Evolutionary conservation across 2,329 filamentous ascomycete species (phyloP).

Genomic region (Penicillium palitans): DNA sequence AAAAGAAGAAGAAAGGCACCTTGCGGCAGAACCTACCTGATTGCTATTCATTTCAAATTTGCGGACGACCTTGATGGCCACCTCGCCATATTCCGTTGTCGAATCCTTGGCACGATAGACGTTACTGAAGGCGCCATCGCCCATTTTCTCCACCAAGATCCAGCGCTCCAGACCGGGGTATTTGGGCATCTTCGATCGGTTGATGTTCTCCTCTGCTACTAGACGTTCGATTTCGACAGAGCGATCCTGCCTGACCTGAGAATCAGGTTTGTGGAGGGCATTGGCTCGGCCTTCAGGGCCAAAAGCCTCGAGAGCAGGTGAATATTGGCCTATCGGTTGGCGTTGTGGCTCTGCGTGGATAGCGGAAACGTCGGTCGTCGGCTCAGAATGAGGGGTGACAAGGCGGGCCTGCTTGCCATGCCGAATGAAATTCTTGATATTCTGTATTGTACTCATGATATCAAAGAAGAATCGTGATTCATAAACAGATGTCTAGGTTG

Average conservation of each 20-base stretch:
- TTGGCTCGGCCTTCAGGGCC: constrained; percentile 59
- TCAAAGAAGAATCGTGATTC: constrained; percentile 10
- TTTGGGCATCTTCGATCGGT: constrained; percentile 77
- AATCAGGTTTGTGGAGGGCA: constrained; percentile 65
- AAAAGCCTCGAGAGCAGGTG: constrained; percentile 61
- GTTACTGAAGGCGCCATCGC: constrained; percentile 97
- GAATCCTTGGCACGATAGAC: constrained; percentile 86
- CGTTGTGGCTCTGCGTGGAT: constrained; percentile 65
- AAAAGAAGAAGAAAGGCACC: constrained; percentile 34
- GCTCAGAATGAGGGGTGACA: constrained; percentile 61
- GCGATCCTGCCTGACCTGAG: constrained; percentile 56
- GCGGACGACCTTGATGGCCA: constrained; percentile 97
- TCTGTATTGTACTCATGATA: constrained; percentile 76
- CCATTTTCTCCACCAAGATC: constrained; percentile 93
- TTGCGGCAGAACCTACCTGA: constrained; percentile 70
- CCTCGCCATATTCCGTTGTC: constrained; percentile 70
- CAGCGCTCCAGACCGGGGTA: constrained; percentile 86
- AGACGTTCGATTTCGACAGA: constrained; percentile 75
- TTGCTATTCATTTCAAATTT: constrained; percentile 99
- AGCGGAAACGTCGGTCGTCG: constrained; percentile 63
- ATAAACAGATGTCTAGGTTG: background rate
- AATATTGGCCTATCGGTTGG: constrained; percentile 48
- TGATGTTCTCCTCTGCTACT: constrained; percentile 87
- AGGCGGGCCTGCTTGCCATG: constrained; percentile 92
- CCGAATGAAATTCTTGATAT: constrained; percentile 96